phyloP scores from a whole-genome alignment of 2,329 filamentous ascomycete species.

The Orbilia ellipsospora region DNA sequence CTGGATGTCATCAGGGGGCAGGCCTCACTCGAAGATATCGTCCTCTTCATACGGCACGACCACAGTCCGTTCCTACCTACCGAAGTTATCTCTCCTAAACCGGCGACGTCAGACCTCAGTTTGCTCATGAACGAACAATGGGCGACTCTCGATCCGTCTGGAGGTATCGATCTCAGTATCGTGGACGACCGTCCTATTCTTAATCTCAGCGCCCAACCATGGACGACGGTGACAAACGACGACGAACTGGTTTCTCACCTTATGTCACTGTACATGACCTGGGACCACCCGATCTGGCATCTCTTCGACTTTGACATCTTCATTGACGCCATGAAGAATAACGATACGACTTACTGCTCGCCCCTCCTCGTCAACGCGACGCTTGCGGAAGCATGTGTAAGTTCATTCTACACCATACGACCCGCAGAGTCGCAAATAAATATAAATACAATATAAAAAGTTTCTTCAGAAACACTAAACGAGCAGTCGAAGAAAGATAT shows the following conservation, averaged over 20 bases:
- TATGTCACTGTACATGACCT: slow-evolving; percentile 49
- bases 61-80: slow-evolving; percentile 25
- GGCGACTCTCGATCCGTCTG: not conserved
- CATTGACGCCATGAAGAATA: slow-evolving; percentile 47
- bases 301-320: slow-evolving; percentile 51
- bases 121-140: slow-evolving; percentile 48
- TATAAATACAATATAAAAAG: not conserved
- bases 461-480: not conserved
- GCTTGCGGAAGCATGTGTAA: slow-evolving; percentile 55
- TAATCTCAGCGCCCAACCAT: slow-evolving; percentile 33
- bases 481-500: not conserved
- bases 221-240: slow-evolving; percentile 39
- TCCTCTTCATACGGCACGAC: slow-evolving; percentile 45
- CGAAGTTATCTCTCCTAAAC: slow-evolving; percentile 38
- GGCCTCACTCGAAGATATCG: slow-evolving; percentile 40
- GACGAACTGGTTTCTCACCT: slow-evolving; percentile 49
- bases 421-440: slow-evolving; percentile 24
- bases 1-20: slow-evolving; percentile 42
- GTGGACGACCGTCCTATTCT: slow-evolving; percentile 37
- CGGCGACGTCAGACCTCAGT: slow-evolving; percentile 31
- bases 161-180: slow-evolving; percentile 17
- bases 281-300: slow-evolving; percentile 52
- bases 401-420: slow-evolving; percentile 38
- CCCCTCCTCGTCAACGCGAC: slow-evolving; percentile 50
- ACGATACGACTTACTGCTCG: slow-evolving; percentile 42